Evolutionary conservation across 176 grass and related monocot genomes (phyloP), one percentile per base, ranked within the genome.

Genomic region (Leersia perrieri): DNA sequence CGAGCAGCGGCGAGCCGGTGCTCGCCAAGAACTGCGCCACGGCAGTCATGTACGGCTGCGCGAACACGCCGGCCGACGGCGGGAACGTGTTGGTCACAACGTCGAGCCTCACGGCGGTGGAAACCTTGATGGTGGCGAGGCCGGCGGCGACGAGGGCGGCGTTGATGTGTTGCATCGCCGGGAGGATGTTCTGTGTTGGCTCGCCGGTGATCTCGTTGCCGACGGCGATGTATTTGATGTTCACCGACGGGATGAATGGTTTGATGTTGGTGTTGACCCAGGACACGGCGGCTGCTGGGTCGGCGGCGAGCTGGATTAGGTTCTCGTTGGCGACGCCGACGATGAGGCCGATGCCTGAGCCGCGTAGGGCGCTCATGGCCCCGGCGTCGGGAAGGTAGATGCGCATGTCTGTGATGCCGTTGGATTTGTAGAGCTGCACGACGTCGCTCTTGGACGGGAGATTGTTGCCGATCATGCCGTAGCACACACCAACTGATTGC

Each of bases 141-240:
- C 88, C 88, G 0, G 64, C 80, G 0, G 68, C 18, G 3, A 68
- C 5, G 0, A 97, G 74, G 0, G 86, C 90, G 3, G 0, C 63
- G 55, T 87, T 33, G 7, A 97, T 23, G 86, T 97, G 93, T 2
- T 33, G 63, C 65, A 97, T 97, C 65, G 88, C 94, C 8, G 86
- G 88, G 18, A 97, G 63, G 76, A 97, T 83, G 73, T 57, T 75
- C 74, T 35, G 81, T 11, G 83, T 63, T 8, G 0, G 40, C 2
- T 42, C 84, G 12, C 85, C 87, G 23, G 39, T 53, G 5, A 97
- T 69, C 69, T 93, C 91, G 62, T 93, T 97, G 14, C 94, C 94
- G 32, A 89, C 94, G 5, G 88, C 83, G 75, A 97, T 87, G 86
- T 97, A 93, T 63, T 57, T 86, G 66, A 93, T 86, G 86, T 63